phyloP scores from a whole-genome alignment of 352 stramenopile species.

The Phytophthora fragariaefolia region DNA sequence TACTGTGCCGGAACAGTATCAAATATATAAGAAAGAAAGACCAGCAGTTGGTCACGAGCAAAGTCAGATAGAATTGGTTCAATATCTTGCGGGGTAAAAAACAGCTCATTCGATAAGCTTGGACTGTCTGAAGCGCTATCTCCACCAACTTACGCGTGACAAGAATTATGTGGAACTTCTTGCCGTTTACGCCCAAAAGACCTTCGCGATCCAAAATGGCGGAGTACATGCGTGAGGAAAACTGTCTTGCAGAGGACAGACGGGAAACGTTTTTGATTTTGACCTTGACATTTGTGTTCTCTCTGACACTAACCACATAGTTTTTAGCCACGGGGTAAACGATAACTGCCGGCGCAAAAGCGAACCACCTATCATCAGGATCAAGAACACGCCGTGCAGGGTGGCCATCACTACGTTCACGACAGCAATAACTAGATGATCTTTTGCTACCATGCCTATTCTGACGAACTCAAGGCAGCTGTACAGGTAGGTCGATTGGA shows the following conservation, averaged over 20 bases:
- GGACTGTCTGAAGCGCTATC: slow-evolving; percentile 7
- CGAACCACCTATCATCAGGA: slow-evolving; percentile 15
- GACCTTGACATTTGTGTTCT: no score
- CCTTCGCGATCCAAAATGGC: not conserved
- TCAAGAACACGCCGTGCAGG: slow-evolving; percentile 21
- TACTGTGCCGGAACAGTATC: not conserved
- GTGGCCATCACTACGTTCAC: slow-evolving; percentile 14
- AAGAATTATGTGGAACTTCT: slow-evolving; percentile 6
- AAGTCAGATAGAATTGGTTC: slow-evolving; percentile 6
- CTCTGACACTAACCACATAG: not conserved
- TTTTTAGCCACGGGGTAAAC: slow-evolving; percentile 5
- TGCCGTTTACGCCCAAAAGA: not conserved
- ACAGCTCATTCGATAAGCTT: slow-evolving; percentile 18
- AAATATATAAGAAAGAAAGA: slow-evolving; percentile 10
- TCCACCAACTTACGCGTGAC: slow-evolving; percentile 5
- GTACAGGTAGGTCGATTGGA: slow-evolving; percentile 23
- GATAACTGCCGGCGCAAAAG: slow-evolving; percentile 15
- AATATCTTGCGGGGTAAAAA: not conserved
- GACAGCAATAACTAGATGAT: slow-evolving; percentile 28
- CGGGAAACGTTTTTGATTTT: no score
- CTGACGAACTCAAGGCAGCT: slow-evolving; percentile 25
- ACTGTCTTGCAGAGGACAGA: no score
- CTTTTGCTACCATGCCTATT: slow-evolving; percentile 20
- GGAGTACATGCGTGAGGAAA: not conserved
- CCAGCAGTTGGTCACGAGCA: slow-evolving; percentile 20